A percentile compares a stretch with the other conserved stretches of the same genome.
These are phyloP conservation scores for Moniliella sp. DNA, from an alignment of 1,284 basidiomycete genomes.

Conservation along the genomic window DNA sequence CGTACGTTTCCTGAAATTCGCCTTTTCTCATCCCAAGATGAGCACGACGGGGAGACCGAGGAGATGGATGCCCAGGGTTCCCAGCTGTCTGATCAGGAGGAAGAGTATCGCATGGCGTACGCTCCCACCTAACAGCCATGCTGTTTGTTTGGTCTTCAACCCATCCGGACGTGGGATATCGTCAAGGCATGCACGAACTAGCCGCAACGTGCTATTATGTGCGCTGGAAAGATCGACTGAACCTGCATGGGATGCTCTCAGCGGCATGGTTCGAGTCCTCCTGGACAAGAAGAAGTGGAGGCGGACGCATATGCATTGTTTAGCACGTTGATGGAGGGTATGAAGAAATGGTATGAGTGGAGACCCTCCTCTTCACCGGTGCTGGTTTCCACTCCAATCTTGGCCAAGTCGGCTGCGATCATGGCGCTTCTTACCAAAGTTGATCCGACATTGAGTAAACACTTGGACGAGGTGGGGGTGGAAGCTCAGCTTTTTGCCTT, in stretches of 20 bases:
- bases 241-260: conserved; percentile 1
- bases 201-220: conserved; percentile 13
- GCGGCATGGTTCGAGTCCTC: conserved; percentile 4
- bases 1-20: conserved; percentile 18
- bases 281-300: conserved; percentile 11
- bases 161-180: conserved; percentile 20
- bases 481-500: conserved; percentile 26
- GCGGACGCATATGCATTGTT: conserved; percentile 21
- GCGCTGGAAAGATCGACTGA: conserved; percentile 2
- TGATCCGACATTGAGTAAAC: conserved; percentile 14
- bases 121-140: conserved; percentile 10
- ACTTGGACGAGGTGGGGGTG: conserved; percentile 16
- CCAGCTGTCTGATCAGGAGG: too few species aligned
- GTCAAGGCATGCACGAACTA: conserved; percentile 34
- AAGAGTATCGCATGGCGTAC: conserved; percentile 5
- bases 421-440: conserved; percentile 6
- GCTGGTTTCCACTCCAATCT: conserved; percentile 7
- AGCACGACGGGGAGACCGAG: neutral
- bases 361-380: conserved; percentile 2
- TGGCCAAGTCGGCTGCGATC: conserved; percentile 9
- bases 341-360: conserved; percentile 20
- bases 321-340: conserved; percentile 12
- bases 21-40: conserved; percentile 4
- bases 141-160: conserved; percentile 21
- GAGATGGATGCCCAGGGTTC: neutral